A percentile compares a stretch with the other conserved stretches of the same genome.
phyloP scores from a whole-genome alignment of 192 early-diverging fungal genomes.

The Gaertneriomyces sp. region DNA sequence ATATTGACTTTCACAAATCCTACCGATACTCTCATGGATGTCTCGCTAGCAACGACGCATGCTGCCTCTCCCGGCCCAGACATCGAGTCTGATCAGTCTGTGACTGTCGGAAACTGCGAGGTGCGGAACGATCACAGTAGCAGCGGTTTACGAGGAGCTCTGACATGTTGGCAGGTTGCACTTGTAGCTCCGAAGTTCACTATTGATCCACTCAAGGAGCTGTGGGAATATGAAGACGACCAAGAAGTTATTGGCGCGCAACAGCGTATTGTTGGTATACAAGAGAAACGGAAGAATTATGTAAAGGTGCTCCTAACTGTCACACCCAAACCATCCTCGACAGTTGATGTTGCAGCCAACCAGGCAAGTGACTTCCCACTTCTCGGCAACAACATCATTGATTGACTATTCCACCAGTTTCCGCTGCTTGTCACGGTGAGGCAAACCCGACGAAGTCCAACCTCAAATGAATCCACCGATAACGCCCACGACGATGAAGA shows the following conservation, averaged over 20 bases:
- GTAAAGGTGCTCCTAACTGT: slow-evolving; percentile 60
- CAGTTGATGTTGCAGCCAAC: too few relatives aligned
- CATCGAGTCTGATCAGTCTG: not conserved
- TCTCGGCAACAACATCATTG: too few relatives aligned
- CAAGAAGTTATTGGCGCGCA: not conserved
- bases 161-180: slow-evolving; percentile 37
- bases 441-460: not conserved
- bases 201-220: slow-evolving; percentile 70
- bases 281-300: slow-evolving; percentile 59
- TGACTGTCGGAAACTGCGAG: not conserved
- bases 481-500: not conserved
- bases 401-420: not conserved
- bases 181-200: slow-evolving; percentile 63
- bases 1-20: slow-evolving; percentile 79
- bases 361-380: too few relatives aligned
- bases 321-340: not conserved
- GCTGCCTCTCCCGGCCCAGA: not conserved
- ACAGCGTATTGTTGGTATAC: not conserved
- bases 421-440: not conserved
- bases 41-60: slow-evolving; percentile 49
- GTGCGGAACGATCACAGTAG: not conserved
- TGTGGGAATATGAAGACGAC: slow-evolving; percentile 75
- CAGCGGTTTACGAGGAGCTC: not conserved
- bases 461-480: not conserved
- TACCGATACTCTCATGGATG: slow-evolving; percentile 64